These are phyloP conservation scores for Chaetomidium leptoderma DNA, from an alignment of 495 filamentous ascomycete genomes.

Conservation along the genomic window DNA sequence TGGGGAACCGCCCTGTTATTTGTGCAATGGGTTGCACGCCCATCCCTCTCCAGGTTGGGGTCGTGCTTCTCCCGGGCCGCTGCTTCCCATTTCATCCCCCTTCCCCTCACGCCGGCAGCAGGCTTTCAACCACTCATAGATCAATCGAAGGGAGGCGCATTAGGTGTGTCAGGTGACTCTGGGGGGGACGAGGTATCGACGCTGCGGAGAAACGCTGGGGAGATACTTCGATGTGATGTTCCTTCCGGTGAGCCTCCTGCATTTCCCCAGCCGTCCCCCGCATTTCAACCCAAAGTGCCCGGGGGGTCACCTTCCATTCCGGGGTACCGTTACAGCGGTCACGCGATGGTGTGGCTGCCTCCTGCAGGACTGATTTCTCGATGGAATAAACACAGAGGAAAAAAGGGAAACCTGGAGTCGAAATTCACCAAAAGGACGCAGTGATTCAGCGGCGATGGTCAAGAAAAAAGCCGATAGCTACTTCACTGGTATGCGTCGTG, in stretches of 20 bases:
- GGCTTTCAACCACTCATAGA: too few species aligned
- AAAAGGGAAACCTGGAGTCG: too few species aligned
- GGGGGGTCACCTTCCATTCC: too few species aligned
- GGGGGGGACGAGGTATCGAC: background rate
- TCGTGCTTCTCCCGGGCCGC: background rate
- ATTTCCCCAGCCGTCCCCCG: background rate
- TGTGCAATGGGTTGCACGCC: constrained; percentile 2
- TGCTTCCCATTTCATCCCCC: constrained; percentile 8
- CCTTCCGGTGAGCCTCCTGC: background rate
- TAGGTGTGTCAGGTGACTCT: constrained; percentile 7
- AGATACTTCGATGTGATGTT: background rate
- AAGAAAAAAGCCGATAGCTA: too few species aligned
- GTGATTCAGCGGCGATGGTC: too few species aligned
- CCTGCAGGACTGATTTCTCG: too few species aligned
- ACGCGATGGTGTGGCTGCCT: too few species aligned
- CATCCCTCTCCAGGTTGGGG: background rate
- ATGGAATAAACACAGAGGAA: too few species aligned
- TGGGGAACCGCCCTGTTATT: background rate
- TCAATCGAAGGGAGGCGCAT: constrained; percentile 1
- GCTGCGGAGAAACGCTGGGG: background rate
- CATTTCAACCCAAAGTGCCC: too few species aligned
- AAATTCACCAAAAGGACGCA: too few species aligned
- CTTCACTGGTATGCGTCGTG: too few species aligned
- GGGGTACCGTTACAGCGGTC: too few species aligned
- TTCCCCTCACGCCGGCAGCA: constrained; percentile 18